Evolutionary conservation across 116 monocot genomes (phyloP), one percentile per base, ranked within the genome.

Genomic region (Posidonia oceanica): DNA sequence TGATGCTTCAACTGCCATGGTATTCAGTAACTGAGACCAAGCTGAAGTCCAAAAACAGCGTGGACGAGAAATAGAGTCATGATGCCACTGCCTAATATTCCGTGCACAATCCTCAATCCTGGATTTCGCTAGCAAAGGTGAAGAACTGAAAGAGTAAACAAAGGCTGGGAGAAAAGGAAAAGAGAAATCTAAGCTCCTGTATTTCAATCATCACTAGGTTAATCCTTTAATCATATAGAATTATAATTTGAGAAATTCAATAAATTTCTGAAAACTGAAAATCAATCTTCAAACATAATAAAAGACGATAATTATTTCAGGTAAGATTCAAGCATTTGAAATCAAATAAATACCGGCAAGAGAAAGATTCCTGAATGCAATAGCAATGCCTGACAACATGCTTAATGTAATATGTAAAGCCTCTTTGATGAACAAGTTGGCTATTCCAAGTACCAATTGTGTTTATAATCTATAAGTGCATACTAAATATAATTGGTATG

Each of bases 11-110:
- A 29, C 39, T 39, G 17, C 37, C 40, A 68, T 68, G 13, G 14
- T 6, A 36, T 39, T 74, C 64, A 94, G 69, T 76, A 87, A 70
- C 83, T 86, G 64, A 94, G 85, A 55, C 89, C 94, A 40, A 95
- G 83, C 78, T 86, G 84, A 38, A 94, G 83, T 1, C 91, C 91
- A 39, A 86, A 76, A 52, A 81, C 86, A 16, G 88, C 88, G 71
- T 95, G 91, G 61, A 95, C 69, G 37, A 95, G 84, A 74, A 95
- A 91, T 23, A 90, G 76, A 16, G 91, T 78, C 94, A 94, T 91
- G 69, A 91, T 91, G 62, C 91, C 74, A 67, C 91, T 88, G 8
- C 94, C 94, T 67, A 94, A 82, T 36, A 94, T 82, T 36, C 94
- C 88, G 70, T 94, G 94, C 4, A 83, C 84, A 36, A 68, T 86